Conservation (phyloP, 352 stramenopile genomes). For the Halophytophthora polymorphica region DNA sequence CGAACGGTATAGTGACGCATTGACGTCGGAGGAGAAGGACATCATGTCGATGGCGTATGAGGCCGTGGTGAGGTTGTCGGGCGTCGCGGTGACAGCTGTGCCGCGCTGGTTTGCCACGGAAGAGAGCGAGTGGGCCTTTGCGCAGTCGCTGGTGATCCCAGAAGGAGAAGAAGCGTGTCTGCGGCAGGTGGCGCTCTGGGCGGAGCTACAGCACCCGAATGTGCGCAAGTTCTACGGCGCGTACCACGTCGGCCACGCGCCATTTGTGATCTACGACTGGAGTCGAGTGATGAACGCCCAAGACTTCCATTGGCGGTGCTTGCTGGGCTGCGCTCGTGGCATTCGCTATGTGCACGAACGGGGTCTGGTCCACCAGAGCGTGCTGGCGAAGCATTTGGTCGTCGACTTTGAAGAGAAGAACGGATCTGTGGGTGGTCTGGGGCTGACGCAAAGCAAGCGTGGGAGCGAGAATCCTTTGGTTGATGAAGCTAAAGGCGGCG, state of each 20-base stretch:
- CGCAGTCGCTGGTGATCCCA: neutral
- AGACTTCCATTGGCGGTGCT: neutral
- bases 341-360: neutral
- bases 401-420: neutral
- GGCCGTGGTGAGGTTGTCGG: neutral
- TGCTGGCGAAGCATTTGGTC: neutral
- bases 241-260: conserved; percentile 16
- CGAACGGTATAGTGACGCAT: neutral
- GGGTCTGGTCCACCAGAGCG: neutral
- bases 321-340: neutral
- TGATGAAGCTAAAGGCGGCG: no score
- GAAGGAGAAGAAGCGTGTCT: conserved; percentile 12
- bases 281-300: neutral
- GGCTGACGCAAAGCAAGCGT: neutral
- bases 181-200: conserved; percentile 6
- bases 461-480: no score
- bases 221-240: conserved; percentile 19
- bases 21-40: conserved; percentile 4
- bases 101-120: conserved; percentile 11
- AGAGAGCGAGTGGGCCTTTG: conserved; percentile 4
- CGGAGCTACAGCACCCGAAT: conserved; percentile 13
- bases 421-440: neutral
- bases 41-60: conserved; percentile 5
- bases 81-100: neutral
- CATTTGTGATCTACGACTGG: neutral